phyloP scores from a whole-genome alignment of 2,329 filamentous ascomycete genomes.

The Fusarium gaditjirri region DNA sequence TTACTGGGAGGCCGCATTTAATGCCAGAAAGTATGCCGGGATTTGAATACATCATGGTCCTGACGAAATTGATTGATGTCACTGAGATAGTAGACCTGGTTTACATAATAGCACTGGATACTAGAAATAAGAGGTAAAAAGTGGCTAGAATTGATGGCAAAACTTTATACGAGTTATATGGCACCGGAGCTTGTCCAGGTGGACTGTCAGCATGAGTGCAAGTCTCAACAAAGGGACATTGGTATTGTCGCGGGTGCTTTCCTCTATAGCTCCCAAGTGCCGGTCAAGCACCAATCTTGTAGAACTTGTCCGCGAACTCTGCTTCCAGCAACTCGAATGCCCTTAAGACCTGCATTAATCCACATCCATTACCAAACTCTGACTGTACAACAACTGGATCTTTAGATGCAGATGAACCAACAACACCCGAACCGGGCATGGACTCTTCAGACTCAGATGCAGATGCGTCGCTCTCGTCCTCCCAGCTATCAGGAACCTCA shows the following conservation, averaged over 20 bases:
- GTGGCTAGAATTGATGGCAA: no score
- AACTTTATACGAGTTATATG: no score
- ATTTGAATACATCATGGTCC: no score
- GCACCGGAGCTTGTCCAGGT: no score
- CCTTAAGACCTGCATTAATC: conserved; percentile 66
- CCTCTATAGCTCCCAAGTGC: neutral
- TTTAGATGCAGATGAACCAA: conserved; percentile 41
- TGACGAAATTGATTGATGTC: no score
- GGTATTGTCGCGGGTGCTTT: neutral
- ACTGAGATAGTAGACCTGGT: neutral
- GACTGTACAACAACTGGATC: neutral
- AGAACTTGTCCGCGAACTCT: conserved; percentile 74
- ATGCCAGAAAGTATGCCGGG: no score
- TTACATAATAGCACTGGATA: neutral
- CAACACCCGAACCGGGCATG: neutral
- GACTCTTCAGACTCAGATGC: conserved; percentile 36
- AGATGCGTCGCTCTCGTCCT: conserved; percentile 38
- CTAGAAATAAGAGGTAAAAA: neutral
- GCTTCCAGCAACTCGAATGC: conserved; percentile 67
- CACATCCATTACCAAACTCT: conserved; percentile 51
- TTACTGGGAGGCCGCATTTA: no score
- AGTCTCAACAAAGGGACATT: neutral
- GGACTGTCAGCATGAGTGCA: no score
- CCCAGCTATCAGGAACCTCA: conserved; percentile 56
- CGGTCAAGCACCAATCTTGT: conserved; percentile 67